A percentile compares a stretch with the other conserved stretches of the same genome.
These are phyloP conservation scores for Pseudocercospora cruenta DNA, from an alignment of 2,329 filamentous ascomycete genomes.

Conservation along the genomic window DNA sequence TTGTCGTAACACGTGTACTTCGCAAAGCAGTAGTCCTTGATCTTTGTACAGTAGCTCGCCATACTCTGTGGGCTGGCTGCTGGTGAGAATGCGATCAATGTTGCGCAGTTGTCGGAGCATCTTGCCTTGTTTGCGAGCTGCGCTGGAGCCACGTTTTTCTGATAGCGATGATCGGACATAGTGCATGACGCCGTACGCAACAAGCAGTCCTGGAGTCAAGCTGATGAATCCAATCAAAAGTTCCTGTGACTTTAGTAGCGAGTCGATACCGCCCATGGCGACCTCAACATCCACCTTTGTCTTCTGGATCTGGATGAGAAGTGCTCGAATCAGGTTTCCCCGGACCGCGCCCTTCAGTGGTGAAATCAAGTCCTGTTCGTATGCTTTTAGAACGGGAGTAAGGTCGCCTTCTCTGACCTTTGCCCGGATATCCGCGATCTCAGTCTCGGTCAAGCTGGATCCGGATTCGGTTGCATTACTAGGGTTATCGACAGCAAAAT, in stretches of 20 bases:
- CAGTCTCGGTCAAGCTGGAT: slow-evolving; percentile 60
- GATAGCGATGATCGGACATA: slow-evolving; percentile 74
- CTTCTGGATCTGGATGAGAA: slow-evolving; percentile 97
- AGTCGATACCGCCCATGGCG: slow-evolving; percentile 93
- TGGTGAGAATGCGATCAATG: slow-evolving; percentile 70
- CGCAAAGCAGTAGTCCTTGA: slow-evolving; percentile 85
- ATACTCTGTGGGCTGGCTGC: slow-evolving; percentile 64
- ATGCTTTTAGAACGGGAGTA: slow-evolving; percentile 86
- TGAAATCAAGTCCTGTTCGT: slow-evolving; percentile 82
- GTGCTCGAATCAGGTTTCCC: slow-evolving; percentile 84
- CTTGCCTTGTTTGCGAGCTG: slow-evolving; percentile 67
- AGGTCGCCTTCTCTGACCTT: slow-evolving; percentile 91
- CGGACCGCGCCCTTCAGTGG: slow-evolving; percentile 81
- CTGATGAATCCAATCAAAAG: slow-evolving; percentile 97
- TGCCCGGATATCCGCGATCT: slow-evolving; percentile 73
- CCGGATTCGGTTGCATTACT: slow-evolving; percentile 56
- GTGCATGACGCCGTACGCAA: slow-evolving; percentile 72
- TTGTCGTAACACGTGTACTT: slow-evolving; percentile 80
- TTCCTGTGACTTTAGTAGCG: slow-evolving; percentile 92
- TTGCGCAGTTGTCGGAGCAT: slow-evolving; percentile 81
- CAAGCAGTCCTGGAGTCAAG: slow-evolving; percentile 87
- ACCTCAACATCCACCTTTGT: slow-evolving; percentile 98
- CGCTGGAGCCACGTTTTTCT: slow-evolving; percentile 68
- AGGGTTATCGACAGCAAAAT: slow-evolving; percentile 86
- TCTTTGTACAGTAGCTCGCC: slow-evolving; percentile 87